Evolutionary conservation across 1,284 basidiomycete genomes (phyloP), one percentile per base, ranked within the genome.

Genomic region (Apiotrichum gracile): DNA sequence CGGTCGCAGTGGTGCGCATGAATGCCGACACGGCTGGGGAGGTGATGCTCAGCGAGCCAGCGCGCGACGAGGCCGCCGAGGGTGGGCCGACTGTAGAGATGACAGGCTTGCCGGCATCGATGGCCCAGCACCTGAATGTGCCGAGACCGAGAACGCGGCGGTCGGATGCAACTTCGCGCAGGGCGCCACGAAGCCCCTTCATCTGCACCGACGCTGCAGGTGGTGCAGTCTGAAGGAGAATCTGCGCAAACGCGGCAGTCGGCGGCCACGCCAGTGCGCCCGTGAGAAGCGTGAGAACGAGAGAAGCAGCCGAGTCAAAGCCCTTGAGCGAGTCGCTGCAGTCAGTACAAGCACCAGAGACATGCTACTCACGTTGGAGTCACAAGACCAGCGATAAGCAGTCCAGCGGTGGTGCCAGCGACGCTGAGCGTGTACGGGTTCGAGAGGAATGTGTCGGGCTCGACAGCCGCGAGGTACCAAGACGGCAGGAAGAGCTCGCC

Each of bases 201-300:
- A 90, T 90, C 52, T 84, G 81, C 2, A 80, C 62, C 1, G 84
- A 82, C 21, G 85, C 77, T 7, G 78, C 74, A 0, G 68, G 60
- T 0, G 91, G 91, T 0, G 90, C 83, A 0, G 91, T 96, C 69
- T 96, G 91, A 4, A 96, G 74, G 1, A 97, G 78, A 1, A 91
- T 85, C 10, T 85, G 83, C 3, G 88, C 91, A 25, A 91, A 85
- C 0, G 86, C 81, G 5, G 84, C 78, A 21, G 85, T 88, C 0
- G 89, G 85, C 1, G 84, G 82, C 69, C 90, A 93, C 0, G 91
- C 85, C 26, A 93, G 79, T 40, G 83, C 81, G 69, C 86, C 87
- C 9, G 90, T 92, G 13, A 87, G 76, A 7, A 85, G 69, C 0
- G 90, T 85, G 54, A 90, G 83, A 6, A 85, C 60, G 8, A 82